Base-by-base conservation (phyloP, 2,329 filamentous ascomycete species). In the Scopulariopsis brevicaulis region DNA sequence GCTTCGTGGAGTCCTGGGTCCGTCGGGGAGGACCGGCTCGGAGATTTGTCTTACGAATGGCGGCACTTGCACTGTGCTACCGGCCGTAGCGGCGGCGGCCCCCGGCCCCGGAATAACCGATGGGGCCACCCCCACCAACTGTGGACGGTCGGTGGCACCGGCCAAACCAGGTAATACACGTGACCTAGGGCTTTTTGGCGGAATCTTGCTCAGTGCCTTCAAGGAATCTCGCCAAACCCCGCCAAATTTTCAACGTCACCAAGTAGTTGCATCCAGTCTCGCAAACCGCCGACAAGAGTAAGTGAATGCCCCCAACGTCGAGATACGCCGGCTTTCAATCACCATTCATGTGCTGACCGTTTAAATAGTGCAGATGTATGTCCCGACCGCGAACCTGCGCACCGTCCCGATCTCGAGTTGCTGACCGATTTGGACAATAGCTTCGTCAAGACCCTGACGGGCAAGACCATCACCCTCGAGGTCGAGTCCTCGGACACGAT, bases 371-470 rank as follows among this genome's bases (percentile, higher is more conserved):
- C 89, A 94, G 86, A 94, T 94, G 89, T 93, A 85, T 87, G 87
- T 32, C 69, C 63, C 66, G 63, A 60, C 58, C 63, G 60, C 53
- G 53, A 43, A 50, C 28, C 28, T 37, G 53, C 50, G 52, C 35
- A 59, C 58, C 48, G 59, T 66, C 61, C 37, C 37, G 37, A 63
- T 62, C 61, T 64, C 64, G 63, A 66, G 60, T 57, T 62, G 61
- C 60, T 63, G 58, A 65, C 35, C 15, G 22, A 25, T 34, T 22
- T 25, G 11, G 7, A 43, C 24, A 37, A 67, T 79, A 95, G 90
- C 87, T 97, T 97, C 88, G 93, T 97, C 82, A 97, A 96, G 88
- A 96, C 93, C 85, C 90, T 96, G 74, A 96, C 93, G 84, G 93
- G 94, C 81, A 97, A 97, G 90, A 97, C 93, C 78, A 96, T 97